A percentile compares a stretch with the other conserved stretches of the same genome.
phyloP scores from a whole-genome alignment of 1,284 basidiomycete genomes.

The Fomes fomentarius region DNA sequence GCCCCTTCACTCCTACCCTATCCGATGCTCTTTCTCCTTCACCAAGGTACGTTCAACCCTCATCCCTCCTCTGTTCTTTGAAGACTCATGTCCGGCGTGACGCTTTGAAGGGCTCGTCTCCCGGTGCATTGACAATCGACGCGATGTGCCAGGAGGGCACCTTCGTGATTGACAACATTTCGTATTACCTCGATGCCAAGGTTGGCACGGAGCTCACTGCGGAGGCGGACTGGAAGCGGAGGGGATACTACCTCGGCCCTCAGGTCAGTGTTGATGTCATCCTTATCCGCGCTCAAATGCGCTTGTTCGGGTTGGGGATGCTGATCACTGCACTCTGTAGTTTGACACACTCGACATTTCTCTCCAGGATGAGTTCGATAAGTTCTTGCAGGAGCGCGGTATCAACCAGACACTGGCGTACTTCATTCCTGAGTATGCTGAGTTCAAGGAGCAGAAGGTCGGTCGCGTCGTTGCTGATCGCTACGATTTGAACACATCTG shows the following conservation, averaged over 20 bases:
- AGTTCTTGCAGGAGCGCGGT: constrained; percentile 85
- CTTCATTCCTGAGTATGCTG: constrained; percentile 86
- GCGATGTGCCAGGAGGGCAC: constrained; percentile 83
- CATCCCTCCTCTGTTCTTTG: constrained; percentile 13
- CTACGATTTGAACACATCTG: constrained; percentile 2
- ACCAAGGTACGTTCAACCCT: constrained; percentile 65
- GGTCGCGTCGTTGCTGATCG: constrained; percentile 23
- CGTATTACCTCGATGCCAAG: constrained; percentile 79
- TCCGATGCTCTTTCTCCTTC: constrained; percentile 81
- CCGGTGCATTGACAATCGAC: constrained; percentile 80
- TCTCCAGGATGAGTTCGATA: constrained; percentile 88
- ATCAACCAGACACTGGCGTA: constrained; percentile 81
- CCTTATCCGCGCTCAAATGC: too few species aligned
- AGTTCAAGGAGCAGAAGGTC: constrained; percentile 90
- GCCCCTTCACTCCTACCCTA: constrained; percentile 56
- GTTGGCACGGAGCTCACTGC: constrained; percentile 81
- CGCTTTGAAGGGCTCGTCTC: constrained; percentile 32
- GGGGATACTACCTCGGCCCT: constrained; percentile 92
- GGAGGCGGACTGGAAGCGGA: constrained; percentile 92
- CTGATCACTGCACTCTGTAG: constrained; percentile 34
- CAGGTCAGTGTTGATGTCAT: constrained; percentile 52
- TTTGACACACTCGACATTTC: constrained; percentile 90
- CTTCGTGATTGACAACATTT: constrained; percentile 89
- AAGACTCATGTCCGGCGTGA: too few species aligned
- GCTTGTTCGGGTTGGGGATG: not conserved